These are phyloP conservation scores for Cladosporium oxysporum DNA, from an alignment of 2,329 filamentous ascomycete species.

Conservation along the genomic window DNA sequence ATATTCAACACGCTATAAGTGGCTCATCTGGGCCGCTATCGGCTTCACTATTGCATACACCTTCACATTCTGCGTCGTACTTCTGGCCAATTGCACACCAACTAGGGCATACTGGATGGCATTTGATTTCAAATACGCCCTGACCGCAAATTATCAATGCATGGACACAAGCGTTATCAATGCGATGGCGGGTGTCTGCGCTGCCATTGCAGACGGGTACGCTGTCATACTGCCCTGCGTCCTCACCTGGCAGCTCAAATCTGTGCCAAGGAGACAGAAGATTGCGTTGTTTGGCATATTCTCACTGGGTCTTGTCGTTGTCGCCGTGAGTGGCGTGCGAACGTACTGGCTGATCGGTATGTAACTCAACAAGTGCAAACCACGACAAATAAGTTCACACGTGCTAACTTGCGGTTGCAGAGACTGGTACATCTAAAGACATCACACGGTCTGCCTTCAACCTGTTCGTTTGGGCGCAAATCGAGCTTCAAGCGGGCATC, in stretches of 20 bases:
- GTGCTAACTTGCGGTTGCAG: conserved; percentile 15
- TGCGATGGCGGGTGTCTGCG: conserved; percentile 42
- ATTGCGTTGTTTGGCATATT: conserved; percentile 48
- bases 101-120: conserved; percentile 45
- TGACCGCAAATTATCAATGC: conserved; percentile 38
- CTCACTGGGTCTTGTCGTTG: conserved; percentile 46
- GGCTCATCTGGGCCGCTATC: conserved; percentile 42
- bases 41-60: conserved; percentile 42
- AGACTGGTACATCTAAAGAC: conserved; percentile 23
- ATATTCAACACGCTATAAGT: conserved; percentile 40
- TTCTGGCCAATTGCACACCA: conserved; percentile 41
- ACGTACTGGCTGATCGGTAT: conserved; percentile 39
- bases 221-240: conserved; percentile 45
- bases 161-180: conserved; percentile 43
- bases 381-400: conserved; percentile 4
- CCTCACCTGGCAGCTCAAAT: conserved; percentile 48
- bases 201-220: conserved; percentile 44
- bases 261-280: conserved; percentile 47
- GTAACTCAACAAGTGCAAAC: conserved; percentile 29
- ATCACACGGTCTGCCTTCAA: conserved; percentile 32
- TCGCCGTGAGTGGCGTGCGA: conserved; percentile 40
- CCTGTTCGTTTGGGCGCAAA: conserved; percentile 31
- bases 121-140: conserved; percentile 38
- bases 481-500: conserved; percentile 34
- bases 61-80: conserved; percentile 36